Evolutionary conservation across 2,329 filamentous ascomycete genomes (phyloP), one percentile per base, ranked within the genome.

Genomic region (Colletotrichum trifolii): DNA sequence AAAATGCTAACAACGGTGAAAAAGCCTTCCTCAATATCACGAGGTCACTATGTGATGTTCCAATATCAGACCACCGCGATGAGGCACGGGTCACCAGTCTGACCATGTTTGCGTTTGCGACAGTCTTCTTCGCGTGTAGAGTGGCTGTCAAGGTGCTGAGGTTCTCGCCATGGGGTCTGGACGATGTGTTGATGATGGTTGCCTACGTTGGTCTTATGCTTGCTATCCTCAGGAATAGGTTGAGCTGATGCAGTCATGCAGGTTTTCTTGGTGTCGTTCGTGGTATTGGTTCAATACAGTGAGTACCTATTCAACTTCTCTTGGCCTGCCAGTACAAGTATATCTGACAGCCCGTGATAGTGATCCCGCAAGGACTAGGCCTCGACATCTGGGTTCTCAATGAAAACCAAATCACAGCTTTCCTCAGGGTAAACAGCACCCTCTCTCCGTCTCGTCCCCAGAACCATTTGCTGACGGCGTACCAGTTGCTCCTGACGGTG

Each of bases 371-470:
- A 49, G 84, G 84, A 1, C 72, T 85, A 5, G 83, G 84, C 2
- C 77, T 72, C 11, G 83, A 87, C 50, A 77, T 85, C 10, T 87
- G 83, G 83, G 83, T 80, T 11, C 43, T 64, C 8, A 52, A 50
- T 3, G 49, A 40, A 8, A 39, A 49, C 33, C 60, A 64, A 34
- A 60, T 50, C 7, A 54, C 61, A 8, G 34, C 43, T 15, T 54
- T 60, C 15, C 61, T 60, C 6, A 60, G 45, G 12, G 45, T 50
- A 8, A 25, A 45, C 33, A 13, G 12, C 42, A 33, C 4, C 11
- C 38, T 3, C 40, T 7, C 13, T 7, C 4, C 73, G 82, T 2
- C 0, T 38, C 74, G 11, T 45, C 64, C 2, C 71, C 69, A 12
- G 57, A 68, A 6, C 53, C 64, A 5, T 70, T 75, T 33, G 73